phyloP scores from a whole-genome alignment of 257 asterid genomes.

The Mentha longifolia region DNA sequence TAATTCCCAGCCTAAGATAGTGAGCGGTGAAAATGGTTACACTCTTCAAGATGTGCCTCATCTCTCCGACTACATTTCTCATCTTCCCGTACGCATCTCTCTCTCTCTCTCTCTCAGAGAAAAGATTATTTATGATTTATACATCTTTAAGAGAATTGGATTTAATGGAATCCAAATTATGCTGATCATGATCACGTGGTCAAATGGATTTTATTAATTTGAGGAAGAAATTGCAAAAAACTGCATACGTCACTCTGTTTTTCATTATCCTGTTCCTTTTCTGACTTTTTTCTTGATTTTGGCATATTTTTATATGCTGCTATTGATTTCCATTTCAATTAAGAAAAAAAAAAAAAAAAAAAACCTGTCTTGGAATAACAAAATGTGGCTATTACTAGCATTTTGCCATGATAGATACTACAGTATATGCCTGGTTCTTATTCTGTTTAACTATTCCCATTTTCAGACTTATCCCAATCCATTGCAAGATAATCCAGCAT shows the following conservation, averaged over 20 bases:
- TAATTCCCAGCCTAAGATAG: constrained; percentile 42
- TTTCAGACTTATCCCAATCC: constrained; percentile 80
- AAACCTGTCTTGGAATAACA: constrained; percentile 5
- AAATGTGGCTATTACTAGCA: constrained; percentile 9
- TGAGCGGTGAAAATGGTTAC: constrained; percentile 60
- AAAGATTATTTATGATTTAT: no score
- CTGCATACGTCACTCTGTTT: not conserved
- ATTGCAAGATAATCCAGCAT: constrained; percentile 82
- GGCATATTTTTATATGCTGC: not conserved
- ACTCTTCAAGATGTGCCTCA: constrained; percentile 77
- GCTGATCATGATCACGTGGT: no score
- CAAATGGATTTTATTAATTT: no score
- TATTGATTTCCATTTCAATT: constrained; percentile 19
- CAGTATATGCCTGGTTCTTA: constrained; percentile 5
- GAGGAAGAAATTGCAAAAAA: not conserved
- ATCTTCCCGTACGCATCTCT: constrained; percentile 53
- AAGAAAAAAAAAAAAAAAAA: not conserved
- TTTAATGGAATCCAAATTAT: not conserved
- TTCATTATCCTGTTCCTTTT: no score
- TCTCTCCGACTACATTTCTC: constrained; percentile 60
- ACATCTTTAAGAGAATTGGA: no score
- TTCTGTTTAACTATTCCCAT: constrained; percentile 4
- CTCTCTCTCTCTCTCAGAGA: not conserved
- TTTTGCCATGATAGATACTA: constrained; percentile 15
- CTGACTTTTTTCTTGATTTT: no score